Conservation (phyloP, 2,329 filamentous ascomycete species). For the Fusarium nodosum region DNA sequence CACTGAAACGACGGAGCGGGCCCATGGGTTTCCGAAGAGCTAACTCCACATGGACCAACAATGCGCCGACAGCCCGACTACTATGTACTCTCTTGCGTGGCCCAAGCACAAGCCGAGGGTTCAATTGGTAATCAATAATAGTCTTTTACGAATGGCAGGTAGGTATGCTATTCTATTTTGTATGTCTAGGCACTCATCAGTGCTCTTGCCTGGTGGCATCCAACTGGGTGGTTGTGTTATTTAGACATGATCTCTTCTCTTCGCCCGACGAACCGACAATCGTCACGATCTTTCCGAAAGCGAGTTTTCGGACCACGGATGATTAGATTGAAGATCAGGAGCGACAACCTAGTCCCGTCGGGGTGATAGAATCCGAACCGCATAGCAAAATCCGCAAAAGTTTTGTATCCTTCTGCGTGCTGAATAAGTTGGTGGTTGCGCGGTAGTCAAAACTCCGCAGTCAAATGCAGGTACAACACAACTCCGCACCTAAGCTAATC, state of each 20-base stretch:
- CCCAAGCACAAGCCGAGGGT: conserved; percentile 8
- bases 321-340: conserved; percentile 8
- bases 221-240: not conserved
- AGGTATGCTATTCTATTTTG: not conserved
- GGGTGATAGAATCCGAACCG: conserved; percentile 32
- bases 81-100: not conserved
- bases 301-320: conserved; percentile 25
- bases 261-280: conserved; percentile 21
- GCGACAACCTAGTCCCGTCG: conserved; percentile 35
- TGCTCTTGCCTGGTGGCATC: not conserved
- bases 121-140: conserved; percentile 3
- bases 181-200: not conserved
- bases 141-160: not conserved
- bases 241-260: not conserved
- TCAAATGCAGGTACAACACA: conserved; percentile 27
- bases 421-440: not conserved
- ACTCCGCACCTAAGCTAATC: conserved; percentile 35
- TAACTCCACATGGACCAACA: conserved; percentile 31
- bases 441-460: conserved; percentile 38
- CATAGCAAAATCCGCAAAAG: not conserved
- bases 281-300: conserved; percentile 3
- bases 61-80: conserved; percentile 11
- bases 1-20: conserved; percentile 36
- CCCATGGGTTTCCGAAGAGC: conserved; percentile 17
- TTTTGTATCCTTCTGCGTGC: not conserved